phyloP scores from a whole-genome alignment of 805 yeast species.

The Saccharomyces kudriavzevii region DNA sequence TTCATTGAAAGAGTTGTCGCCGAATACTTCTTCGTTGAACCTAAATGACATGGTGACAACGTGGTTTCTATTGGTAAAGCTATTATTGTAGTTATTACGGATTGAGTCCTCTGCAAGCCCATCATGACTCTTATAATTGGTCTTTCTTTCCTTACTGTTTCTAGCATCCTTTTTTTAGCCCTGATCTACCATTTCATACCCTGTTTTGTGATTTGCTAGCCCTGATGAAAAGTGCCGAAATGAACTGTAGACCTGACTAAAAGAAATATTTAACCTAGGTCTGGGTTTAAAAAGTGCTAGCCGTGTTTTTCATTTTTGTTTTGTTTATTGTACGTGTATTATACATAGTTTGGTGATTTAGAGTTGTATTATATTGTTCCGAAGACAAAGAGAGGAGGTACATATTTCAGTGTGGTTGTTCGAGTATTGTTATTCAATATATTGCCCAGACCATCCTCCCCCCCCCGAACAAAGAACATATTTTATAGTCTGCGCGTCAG shows the following conservation, averaged over 20 bases:
- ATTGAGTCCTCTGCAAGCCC: not conserved
- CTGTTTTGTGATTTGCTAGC: no score
- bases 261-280: not conserved
- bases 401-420: not conserved
- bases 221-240: no score
- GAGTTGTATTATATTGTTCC: not conserved
- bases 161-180: not conserved
- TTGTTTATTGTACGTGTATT: not conserved
- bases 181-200: not conserved
- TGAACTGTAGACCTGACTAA: no score
- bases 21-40: slow-evolving; percentile 24
- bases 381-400: not conserved
- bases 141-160: not conserved
- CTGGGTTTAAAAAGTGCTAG: not conserved
- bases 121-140: not conserved
- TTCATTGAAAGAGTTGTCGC: slow-evolving; percentile 27
- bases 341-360: not conserved
- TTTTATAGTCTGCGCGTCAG: not conserved
- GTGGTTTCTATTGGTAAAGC: not conserved
- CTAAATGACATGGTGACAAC: slow-evolving; percentile 23
- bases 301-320: not conserved
- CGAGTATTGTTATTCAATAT: not conserved
- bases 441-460: not conserved
- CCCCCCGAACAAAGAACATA: not conserved
- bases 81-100: not conserved